phyloP scores from a whole-genome alignment of 2,329 filamentous ascomycete genomes.

The Xylariaceae sp. region DNA sequence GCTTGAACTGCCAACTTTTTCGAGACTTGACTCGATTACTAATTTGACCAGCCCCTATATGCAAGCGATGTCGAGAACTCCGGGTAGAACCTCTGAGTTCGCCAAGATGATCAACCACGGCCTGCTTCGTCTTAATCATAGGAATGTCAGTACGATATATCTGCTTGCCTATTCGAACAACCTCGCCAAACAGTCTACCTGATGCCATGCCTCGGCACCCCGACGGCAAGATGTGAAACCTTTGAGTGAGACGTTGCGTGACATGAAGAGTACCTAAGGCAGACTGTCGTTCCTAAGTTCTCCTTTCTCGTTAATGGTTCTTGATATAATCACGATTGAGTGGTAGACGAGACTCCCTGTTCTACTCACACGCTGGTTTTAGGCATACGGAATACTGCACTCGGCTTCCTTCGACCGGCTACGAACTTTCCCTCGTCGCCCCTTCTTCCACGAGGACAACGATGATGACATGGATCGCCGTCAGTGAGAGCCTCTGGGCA shows the following conservation, averaged over 20 bases:
- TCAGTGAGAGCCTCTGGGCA: background rate
- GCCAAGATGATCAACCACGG: no score
- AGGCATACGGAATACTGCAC: no score
- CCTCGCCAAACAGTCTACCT: background rate
- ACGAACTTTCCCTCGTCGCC: background rate
- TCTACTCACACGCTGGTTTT: no score
- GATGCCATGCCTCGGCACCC: no score
- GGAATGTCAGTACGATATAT: background rate
- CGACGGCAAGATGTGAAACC: no score
- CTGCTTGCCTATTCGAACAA: background rate
- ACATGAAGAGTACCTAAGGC: background rate
- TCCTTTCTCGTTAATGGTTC: background rate
- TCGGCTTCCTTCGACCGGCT: no score
- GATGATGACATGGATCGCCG: constrained; percentile 7
- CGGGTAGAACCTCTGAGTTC: no score
- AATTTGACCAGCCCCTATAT: no score
- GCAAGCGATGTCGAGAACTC: no score
- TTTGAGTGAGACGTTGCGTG: no score
- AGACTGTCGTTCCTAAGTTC: background rate
- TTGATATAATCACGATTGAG: background rate
- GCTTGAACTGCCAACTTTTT: background rate
- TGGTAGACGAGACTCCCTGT: no score
- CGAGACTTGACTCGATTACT: background rate
- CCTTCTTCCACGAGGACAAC: background rate
- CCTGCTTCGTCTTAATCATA: background rate